These are phyloP conservation scores for Elongisporangium prolatum DNA, from an alignment of 352 stramenopile genomes.

Conservation along the genomic window DNA sequence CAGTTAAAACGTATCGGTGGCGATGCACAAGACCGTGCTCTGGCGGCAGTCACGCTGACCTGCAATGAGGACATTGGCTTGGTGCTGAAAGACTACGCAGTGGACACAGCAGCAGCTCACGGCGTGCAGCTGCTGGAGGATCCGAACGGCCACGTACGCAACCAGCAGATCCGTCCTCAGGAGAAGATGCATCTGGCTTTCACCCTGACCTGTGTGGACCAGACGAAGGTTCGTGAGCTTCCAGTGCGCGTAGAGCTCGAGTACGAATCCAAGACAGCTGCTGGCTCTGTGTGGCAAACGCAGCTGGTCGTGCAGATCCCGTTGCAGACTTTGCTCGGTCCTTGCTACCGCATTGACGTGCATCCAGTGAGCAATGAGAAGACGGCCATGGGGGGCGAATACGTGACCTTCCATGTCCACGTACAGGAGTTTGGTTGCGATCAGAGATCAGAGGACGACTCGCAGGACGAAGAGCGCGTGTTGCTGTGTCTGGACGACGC, in stretches of 20 bases:
- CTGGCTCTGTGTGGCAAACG: slow-evolving; percentile 5
- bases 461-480: slow-evolving; percentile 6
- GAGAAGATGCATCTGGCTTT: slow-evolving; percentile 38
- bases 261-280: not conserved
- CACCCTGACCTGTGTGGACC: slow-evolving; percentile 16
- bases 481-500: slow-evolving; percentile 45
- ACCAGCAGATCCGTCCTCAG: slow-evolving; percentile 18
- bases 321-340: slow-evolving; percentile 19
- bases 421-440: slow-evolving; percentile 19
- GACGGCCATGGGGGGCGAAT: slow-evolving; percentile 16
- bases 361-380: slow-evolving; percentile 13
- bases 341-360: slow-evolving; percentile 39
- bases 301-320: slow-evolving; percentile 21
- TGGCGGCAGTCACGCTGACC: slow-evolving; percentile 26
- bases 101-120: slow-evolving; percentile 5
- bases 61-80: slow-evolving; percentile 30
- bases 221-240: not conserved
- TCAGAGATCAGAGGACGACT: slow-evolving; percentile 3
- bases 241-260: slow-evolving; percentile 7
- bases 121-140: slow-evolving; percentile 20
- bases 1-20: slow-evolving; percentile 29
- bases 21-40: slow-evolving; percentile 8
- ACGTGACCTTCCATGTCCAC: slow-evolving; percentile 41
- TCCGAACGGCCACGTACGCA: slow-evolving; percentile 28
- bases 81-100: slow-evolving; percentile 25